phyloP scores from a whole-genome alignment of 2,329 filamentous ascomycete genomes.

The Cordyceps militaris region DNA sequence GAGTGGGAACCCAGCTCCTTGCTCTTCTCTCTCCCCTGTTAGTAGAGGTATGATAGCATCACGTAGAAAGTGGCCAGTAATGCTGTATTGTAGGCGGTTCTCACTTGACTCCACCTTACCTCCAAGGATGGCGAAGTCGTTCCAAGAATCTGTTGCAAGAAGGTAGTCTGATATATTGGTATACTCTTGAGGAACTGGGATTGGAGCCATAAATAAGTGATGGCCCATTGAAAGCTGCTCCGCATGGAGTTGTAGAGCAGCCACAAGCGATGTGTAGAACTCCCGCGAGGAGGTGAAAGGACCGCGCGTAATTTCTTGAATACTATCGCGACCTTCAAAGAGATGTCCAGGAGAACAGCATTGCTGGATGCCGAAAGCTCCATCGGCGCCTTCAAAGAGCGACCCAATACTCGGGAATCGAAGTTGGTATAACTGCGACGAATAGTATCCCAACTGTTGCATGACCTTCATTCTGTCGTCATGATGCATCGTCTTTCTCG shows the following conservation, averaged over 20 bases:
- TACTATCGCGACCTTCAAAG: neutral
- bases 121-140: slow-evolving; percentile 15
- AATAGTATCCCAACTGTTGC: neutral
- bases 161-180: slow-evolving; percentile 9
- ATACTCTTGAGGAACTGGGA: slow-evolving; percentile 12
- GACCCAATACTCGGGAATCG: neutral
- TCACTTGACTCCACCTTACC: slow-evolving; percentile 13
- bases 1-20: slow-evolving; percentile 16
- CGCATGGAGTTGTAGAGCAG: slow-evolving; percentile 15
- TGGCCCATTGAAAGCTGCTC: slow-evolving; percentile 16
- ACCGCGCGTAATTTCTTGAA: neutral
- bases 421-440: neutral
- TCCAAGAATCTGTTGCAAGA: slow-evolving; percentile 15
- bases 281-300: slow-evolving; percentile 14
- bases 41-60: slow-evolving; percentile 6
- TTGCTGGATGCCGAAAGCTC: neutral
- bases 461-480: neutral
- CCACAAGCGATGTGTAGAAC: slow-evolving; percentile 13
- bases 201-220: slow-evolving; percentile 15
- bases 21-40: neutral
- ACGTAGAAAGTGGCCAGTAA: slow-evolving; percentile 14
- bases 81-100: slow-evolving; percentile 16
- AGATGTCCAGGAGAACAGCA: neutral
- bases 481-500: neutral
- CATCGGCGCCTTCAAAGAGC: neutral